Base-by-base conservation (phyloP, 2,329 filamentous ascomycete genomes). In the Pseudogymnoascus sp. region DNA sequence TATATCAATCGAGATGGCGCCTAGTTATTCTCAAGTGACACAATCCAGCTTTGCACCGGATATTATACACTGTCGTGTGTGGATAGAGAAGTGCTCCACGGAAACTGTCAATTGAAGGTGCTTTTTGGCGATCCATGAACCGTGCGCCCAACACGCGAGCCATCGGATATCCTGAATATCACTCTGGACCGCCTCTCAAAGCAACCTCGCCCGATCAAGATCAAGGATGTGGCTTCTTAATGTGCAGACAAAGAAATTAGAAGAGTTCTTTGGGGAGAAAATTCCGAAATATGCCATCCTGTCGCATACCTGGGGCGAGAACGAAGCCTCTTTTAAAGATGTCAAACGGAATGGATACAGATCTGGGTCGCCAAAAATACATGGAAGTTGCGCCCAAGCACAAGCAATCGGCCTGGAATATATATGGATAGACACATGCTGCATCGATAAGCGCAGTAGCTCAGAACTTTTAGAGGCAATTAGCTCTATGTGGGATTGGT, bases 321-420 rank as follows among this genome's bases (percentile, higher is more conserved):
- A 68, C 2, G 73, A 75, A 65, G 60, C 71, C n/a, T 60, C 63
- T 25, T 68, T 75, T 4, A 78, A 81, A n/a, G 80, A 81, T 40
- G 37, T 65, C 14, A 52, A 16, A 16, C 43, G 43, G 7, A 49
- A 49, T 16, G 43, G 23, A 49, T 49, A 49, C 14, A 5, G 3
- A 6, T 49, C 43, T 5, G 43, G 43, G 9, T 16, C 43, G 23
- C 3, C 43, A 49, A 59, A 59, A 18, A 37, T 59, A 21, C 21
- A 59, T 14, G 55, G 35, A 35, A 21, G 28, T 59, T 59, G 55
- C 14, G n/a, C 43, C 3, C 3, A 35, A 37, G 28, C 28, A 9
- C 31, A 59, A 12, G 25, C 55, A 37, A 11, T 35, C 4, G 55
- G 28, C 28, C 14, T 59, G 12, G 25, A 38, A 2, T 37, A 59